These are phyloP conservation scores for Carex littledalei DNA, from an alignment of 176 grass and related monocot species.

Conservation along the genomic window DNA sequence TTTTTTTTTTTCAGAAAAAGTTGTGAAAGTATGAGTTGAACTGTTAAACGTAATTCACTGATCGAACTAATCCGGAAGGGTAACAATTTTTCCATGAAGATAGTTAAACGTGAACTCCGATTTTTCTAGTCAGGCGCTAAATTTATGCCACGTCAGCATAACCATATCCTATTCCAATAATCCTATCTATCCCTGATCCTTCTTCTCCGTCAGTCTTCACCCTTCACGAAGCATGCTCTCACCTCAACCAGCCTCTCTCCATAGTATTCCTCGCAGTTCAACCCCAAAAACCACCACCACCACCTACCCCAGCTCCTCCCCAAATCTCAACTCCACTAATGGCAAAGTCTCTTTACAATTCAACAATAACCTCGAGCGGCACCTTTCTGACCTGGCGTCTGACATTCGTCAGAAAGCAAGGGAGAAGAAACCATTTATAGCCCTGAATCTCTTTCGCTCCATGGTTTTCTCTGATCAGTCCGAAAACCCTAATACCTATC, in stretches of 20 bases:
- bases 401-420: slow-evolving; percentile 22
- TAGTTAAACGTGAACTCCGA: neutral
- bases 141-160: slow-evolving; percentile 1
- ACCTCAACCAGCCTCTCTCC: neutral
- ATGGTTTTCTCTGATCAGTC: slow-evolving; percentile 1
- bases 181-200: neutral
- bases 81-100: too few species aligned
- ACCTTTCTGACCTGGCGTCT: neutral
- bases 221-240: slow-evolving; percentile 5
- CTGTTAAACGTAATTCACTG: too few species aligned
- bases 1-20: too few species aligned
- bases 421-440: neutral
- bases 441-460: slow-evolving; percentile 20
- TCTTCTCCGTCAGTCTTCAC: neutral
- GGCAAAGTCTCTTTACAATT: neutral
- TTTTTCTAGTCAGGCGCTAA: neutral
- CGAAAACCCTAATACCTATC: neutral
- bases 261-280: neutral
- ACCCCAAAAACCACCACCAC: neutral
- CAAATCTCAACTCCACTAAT: neutral
- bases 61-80: too few species aligned
- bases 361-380: neutral
- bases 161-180: slow-evolving; percentile 11
- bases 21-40: too few species aligned
- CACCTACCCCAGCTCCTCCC: neutral